Evolutionary conservation across 441 rosid species (phyloP), one percentile per base, ranked within the genome.

Genomic region (Brassica hybrid): DNA sequence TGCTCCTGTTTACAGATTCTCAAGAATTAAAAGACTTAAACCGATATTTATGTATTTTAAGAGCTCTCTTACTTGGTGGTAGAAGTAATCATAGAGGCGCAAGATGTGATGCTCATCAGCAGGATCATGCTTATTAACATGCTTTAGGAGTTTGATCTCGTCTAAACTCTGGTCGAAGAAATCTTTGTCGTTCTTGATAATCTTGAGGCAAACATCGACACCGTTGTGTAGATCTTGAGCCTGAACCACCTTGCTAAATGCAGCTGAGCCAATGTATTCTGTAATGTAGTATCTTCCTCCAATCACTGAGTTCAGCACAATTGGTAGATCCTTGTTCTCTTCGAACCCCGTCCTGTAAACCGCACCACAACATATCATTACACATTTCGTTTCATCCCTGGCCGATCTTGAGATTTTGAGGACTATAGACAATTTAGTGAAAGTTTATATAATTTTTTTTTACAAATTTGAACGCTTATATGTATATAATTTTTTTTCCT

Each of bases 141-240:
- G 87, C 86, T 96, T 96, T 70, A 96, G 77, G 78, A 96, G 98
- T 72, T 96, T 96, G 23, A 96, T 96, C 85, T 96, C 99, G 59
- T 96, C 99, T 76, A 96, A 84, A 83, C 98, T 96, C 83, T 96
- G 98, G 63, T 96, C 99, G 0, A 96, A 96, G 80, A 92, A 96
- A 79, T 96, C 99, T 80, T 96, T 96, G 66, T 96, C 95, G 17
- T 96, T 96, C 83, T 92, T 96, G 59, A 96, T 96, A 71, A 96
- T 93, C 90, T 93, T 93, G 76, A 93, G 84, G 73, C 97, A 93
- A 65, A 96, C 96, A 71, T 96, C 92, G 0, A 88, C 71, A 7
- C 92, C 97, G 0, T 76, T 92, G 36, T 85, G 83, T 77, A 96
- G 90, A 83, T 96, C 99, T 6, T 85, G 93, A 1, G 99, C 99